Base-by-base conservation (phyloP, 2,329 filamentous ascomycete species). In the Stachybotrys echinatus region DNA sequence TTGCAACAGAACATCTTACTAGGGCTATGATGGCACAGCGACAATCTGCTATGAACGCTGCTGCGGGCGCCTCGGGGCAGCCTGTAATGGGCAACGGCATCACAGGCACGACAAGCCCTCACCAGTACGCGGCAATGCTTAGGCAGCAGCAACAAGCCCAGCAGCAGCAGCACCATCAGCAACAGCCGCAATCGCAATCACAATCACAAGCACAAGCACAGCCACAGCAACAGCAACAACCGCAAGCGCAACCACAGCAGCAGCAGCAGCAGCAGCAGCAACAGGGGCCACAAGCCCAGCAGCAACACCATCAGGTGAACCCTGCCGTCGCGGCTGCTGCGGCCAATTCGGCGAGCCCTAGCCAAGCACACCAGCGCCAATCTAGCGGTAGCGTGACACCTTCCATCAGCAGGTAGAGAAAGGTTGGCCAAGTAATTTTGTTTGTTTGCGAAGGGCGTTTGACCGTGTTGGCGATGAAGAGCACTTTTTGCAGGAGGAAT, bases 111-210 rank as follows among this genome's bases (percentile, higher is more conserved):
- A 70, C 72, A 2, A 79, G 76, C 50, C 80, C 80, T 23, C 79
- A 83, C 39, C 80, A 83, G 53, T 83, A 83, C 58, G 80, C 80
- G 2, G 79, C 80, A 50, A 66, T 83, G 31, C 71, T 83, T 8
- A 67, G 80, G 42, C 77, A 80, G 38, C 80, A 83, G 56, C 79
- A 82, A 53, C 76, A 80, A 53, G 70, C 72, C 23, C 74, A 68
- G 52, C 67, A 68, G 12, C 59, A 55, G 4, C 63, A 65, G n/a
- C 56, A 57, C 18, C 58, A 58, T 53, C 60, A 52, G 48, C 65
- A 59, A 23, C 66, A 58, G 53, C 55, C 45, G 52, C 61, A 52
- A 57, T 55, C 62, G 20, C 57, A 55, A 18, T 12, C 42, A 2
- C 55, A 55, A 27, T 19, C 42, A 6, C 42, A 46, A 34, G 7